Evolutionary conservation across 2,329 filamentous ascomycete species (phyloP).

Genomic region (Trichoderma harzianum): DNA sequence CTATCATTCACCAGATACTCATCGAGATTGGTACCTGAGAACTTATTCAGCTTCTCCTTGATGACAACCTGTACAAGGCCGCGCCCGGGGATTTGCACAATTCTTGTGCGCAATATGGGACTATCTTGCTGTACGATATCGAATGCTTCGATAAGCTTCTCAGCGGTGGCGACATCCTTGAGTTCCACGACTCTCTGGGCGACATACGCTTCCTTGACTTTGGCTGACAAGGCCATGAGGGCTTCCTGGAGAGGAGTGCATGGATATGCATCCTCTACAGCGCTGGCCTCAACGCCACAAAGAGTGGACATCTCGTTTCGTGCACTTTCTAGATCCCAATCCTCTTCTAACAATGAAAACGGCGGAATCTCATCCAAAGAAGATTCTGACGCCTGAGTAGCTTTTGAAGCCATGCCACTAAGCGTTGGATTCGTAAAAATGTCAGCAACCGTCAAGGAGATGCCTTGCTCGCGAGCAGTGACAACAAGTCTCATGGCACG

Average conservation of each 20-base stretch:
- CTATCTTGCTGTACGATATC: slow-evolving; percentile 36
- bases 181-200: slow-evolving; percentile 47
- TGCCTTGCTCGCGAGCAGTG: slow-evolving; percentile 37
- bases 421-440: slow-evolving; percentile 46
- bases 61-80: slow-evolving; percentile 49
- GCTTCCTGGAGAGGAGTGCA: slow-evolving; percentile 54
- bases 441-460: slow-evolving; percentile 43
- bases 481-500: slow-evolving; percentile 51
- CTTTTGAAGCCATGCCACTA: slow-evolving; percentile 38
- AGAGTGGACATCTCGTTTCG: slow-evolving; percentile 38
- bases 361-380: slow-evolving; percentile 28
- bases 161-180: slow-evolving; percentile 33
- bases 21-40: slow-evolving; percentile 34
- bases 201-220: slow-evolving; percentile 50
- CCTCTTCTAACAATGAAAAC: slow-evolving; percentile 39
- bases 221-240: slow-evolving; percentile 51
- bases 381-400: slow-evolving; percentile 22
- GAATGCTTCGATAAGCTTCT: slow-evolving; percentile 42
- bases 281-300: slow-evolving; percentile 35
- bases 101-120: slow-evolving; percentile 47
- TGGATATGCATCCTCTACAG: slow-evolving; percentile 54
- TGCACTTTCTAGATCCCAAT: slow-evolving; percentile 35
- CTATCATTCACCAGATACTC: slow-evolving; percentile 42
- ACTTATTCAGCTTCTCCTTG: slow-evolving; percentile 36
- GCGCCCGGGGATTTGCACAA: slow-evolving; percentile 42